phyloP scores from a whole-genome alignment of 1,284 basidiomycete genomes.

The Porogramme epimiltina region DNA sequence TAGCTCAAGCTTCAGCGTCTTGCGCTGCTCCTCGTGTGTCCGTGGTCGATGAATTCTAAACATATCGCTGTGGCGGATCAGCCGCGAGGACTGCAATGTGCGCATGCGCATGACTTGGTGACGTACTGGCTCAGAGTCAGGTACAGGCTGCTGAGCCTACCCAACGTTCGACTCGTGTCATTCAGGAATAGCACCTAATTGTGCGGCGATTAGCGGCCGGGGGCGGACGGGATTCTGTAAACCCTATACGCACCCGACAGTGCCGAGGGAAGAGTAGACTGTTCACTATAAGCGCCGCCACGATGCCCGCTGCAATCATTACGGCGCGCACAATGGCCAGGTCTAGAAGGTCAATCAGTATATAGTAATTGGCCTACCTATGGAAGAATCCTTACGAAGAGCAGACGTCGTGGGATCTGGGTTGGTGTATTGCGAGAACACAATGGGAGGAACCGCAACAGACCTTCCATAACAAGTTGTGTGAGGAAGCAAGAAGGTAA shows the following conservation, averaged over 20 bases:
- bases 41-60: constrained; percentile 35
- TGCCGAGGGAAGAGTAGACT: constrained; percentile 50
- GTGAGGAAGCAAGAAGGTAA: not conserved
- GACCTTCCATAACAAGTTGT: constrained; percentile 31
- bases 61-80: constrained; percentile 40
- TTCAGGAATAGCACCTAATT: constrained; percentile 47
- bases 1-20: constrained; percentile 44
- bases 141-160: constrained; percentile 46
- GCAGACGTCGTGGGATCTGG: constrained; percentile 30
- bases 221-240: not conserved
- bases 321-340: constrained; percentile 42
- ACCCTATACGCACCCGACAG: constrained; percentile 39
- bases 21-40: constrained; percentile 36
- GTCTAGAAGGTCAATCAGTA: constrained; percentile 29
- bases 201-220: not conserved
- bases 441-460: constrained; percentile 48
- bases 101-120: no score
- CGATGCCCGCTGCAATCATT: constrained; percentile 48
- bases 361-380: not conserved
- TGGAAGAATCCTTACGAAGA: constrained; percentile 31
- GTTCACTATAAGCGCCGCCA: constrained; percentile 48
- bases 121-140: constrained; percentile 47
- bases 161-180: constrained; percentile 41
- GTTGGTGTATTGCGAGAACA: constrained; percentile 42
- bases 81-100: no score